Evolutionary conservation across 768 basidiomycete species (phyloP).

Genomic region (Pleurotus cornucopiae): DNA sequence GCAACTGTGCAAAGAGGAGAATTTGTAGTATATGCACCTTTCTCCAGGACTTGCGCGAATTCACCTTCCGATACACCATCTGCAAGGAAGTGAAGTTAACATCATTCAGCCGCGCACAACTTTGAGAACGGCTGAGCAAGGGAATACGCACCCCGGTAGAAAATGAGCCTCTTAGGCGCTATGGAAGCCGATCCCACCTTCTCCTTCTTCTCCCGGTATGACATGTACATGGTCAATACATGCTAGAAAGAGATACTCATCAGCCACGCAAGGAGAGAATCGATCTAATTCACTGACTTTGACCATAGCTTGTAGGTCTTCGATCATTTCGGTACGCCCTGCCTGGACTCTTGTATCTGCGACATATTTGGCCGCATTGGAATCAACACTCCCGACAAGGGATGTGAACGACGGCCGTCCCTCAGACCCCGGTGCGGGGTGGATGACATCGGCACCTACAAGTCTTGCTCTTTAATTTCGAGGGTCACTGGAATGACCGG

Average conservation of each 20-base stretch:
- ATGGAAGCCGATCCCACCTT: slow-evolving; percentile 34
- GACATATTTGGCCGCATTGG: slow-evolving; percentile 68
- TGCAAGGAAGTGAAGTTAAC: slow-evolving; percentile 13
- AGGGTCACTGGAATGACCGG: background rate
- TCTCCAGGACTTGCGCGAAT: slow-evolving; percentile 48
- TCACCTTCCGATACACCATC: slow-evolving; percentile 56
- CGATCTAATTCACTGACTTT: slow-evolving; percentile 30
- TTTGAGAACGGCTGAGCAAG: slow-evolving; percentile 1
- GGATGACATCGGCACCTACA: slow-evolving; percentile 77
- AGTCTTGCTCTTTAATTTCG: background rate
- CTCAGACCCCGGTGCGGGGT: slow-evolving; percentile 79
- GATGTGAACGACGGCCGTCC: slow-evolving; percentile 80
- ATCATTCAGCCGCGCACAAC: slow-evolving; percentile 6
- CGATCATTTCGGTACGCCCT: slow-evolving; percentile 73
- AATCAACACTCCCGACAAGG: slow-evolving; percentile 78
- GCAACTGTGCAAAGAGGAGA: no score
- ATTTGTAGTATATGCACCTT: slow-evolving; percentile 31
- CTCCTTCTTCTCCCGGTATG: slow-evolving; percentile 51
- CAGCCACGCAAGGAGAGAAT: background rate
- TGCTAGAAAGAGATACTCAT: slow-evolving; percentile 28
- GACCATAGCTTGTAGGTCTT: slow-evolving; percentile 63
- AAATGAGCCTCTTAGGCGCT: slow-evolving; percentile 67
- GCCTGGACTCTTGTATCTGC: slow-evolving; percentile 61
- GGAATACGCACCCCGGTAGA: slow-evolving; percentile 57
- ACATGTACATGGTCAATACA: slow-evolving; percentile 52